Evolutionary conservation across 2,329 filamentous ascomycete genomes (phyloP), one percentile per base, ranked within the genome.

Genomic region (Fusarium stilboides): DNA sequence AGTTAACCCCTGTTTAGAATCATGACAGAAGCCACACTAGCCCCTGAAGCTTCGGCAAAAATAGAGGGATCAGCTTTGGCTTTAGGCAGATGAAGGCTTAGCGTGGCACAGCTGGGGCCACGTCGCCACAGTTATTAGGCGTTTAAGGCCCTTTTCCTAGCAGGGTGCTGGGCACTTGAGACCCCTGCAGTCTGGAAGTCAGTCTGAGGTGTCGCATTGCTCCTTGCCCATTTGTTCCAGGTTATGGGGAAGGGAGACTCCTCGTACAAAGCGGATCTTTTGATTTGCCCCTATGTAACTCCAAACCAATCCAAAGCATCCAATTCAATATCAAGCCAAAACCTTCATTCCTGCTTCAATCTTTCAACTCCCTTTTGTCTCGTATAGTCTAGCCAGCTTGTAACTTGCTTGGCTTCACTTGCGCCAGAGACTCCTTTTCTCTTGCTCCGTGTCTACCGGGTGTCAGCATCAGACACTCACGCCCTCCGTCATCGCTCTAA

Each of bases 251-350:
- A 50, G 59, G 61, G 67, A 49, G 63, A 51, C 28, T 56, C 53
- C 50, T 57, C 57, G 53, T 60, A 69, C 47, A 36, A 57, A 57
- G 57, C 66, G 56, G 66, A 63, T 69, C 66, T 67, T 67, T 58
- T 68, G 43, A 57, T 39, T 65, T 55, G 57, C 53, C 49, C 65
- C 57, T 69, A 59, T 66, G 53, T 68, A 68, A 72, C 61, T 68
- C 59, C 62, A 74, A 70, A 45, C 60, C 68, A 70, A 70, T 46
- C 53, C 68, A 34, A 42, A 37, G 37, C 42, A 64, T 26, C 54
- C 59, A 31, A 68, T 65, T 67, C 68, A 65, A 58, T 57, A 65
- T 47, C 66, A 47, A 66, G 61, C 39, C 53, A 42, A 50, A 36
- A 68, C 47, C 52, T 54, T 57, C 69, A 69, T 74, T 72, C 70